A percentile compares a stretch with the other conserved stretches of the same genome.
Evolutionary conservation across 805 yeast genomes (phyloP).

Genomic region (Tetrapisispora phaffii): DNA sequence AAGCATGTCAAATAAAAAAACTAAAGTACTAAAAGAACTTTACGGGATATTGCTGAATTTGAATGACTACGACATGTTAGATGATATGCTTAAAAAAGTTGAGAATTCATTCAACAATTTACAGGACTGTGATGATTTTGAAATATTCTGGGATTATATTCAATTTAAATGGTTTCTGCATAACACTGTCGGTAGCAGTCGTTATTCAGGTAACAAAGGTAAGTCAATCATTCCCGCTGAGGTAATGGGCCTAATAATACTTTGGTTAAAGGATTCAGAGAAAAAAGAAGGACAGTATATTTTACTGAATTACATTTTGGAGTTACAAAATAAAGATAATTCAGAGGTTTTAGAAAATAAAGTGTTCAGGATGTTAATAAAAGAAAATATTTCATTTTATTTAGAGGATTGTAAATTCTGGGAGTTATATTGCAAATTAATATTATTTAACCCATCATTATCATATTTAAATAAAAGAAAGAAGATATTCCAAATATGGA

Average conservation of each 20-base stretch:
- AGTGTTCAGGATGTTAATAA: slow-evolving; percentile 16
- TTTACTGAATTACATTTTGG: slow-evolving; percentile 14
- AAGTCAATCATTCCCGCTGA: slow-evolving; percentile 5
- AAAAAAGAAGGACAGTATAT: slow-evolving; percentile 12
- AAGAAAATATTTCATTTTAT: slow-evolving; percentile 13
- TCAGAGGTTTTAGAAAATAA: slow-evolving; percentile 14
- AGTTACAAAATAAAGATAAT: slow-evolving; percentile 19
- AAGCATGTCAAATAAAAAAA: slow-evolving; percentile 15
- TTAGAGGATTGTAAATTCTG: slow-evolving; percentile 20
- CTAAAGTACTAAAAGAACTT: slow-evolving; percentile 15
- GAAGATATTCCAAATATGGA: slow-evolving; percentile 17
- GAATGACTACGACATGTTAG: slow-evolving; percentile 15
- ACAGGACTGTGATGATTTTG: slow-evolving; percentile 19
- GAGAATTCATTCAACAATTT: slow-evolving; percentile 10
- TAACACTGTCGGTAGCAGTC: slow-evolving; percentile 9
- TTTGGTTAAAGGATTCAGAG: slow-evolving; percentile 12
- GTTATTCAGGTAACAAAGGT: slow-evolving; percentile 9
- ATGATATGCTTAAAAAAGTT: slow-evolving; percentile 8
- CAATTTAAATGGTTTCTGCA: slow-evolving; percentile 17
- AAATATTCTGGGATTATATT: slow-evolving; percentile 26
- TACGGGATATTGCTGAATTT: slow-evolving; percentile 14
- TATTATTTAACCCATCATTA: slow-evolving; percentile 17
- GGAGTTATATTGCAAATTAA: slow-evolving; percentile 20
- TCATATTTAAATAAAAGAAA: slow-evolving; percentile 22
- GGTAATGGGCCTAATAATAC: slow-evolving; percentile 11